Conservation (phyloP, 495 filamentous ascomycete genomes). For the Penicillium subrubescens region DNA sequence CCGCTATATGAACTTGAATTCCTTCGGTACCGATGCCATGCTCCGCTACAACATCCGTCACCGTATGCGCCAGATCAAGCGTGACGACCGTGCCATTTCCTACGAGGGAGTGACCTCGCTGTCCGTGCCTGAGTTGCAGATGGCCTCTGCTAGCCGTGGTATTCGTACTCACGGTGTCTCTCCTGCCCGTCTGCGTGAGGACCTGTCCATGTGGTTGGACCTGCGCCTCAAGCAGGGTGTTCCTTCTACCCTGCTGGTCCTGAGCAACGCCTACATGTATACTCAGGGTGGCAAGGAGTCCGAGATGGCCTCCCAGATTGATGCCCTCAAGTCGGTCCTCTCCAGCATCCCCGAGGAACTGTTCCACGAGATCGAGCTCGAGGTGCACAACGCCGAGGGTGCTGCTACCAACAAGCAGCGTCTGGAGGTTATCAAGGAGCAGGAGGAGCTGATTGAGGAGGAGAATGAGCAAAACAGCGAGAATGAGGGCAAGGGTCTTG, state of each 20-base stretch:
- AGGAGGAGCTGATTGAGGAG: slow-evolving; percentile 97
- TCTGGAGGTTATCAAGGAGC: slow-evolving; percentile 98
- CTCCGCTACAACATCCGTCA: slow-evolving; percentile 97
- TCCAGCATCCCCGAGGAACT: slow-evolving; percentile 96
- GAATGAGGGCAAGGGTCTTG: slow-evolving; percentile 58
- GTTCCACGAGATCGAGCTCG: slow-evolving; percentile 99
- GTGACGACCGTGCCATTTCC: slow-evolving; percentile 91
- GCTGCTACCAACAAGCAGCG: slow-evolving; percentile 98
- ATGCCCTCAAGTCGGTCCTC: slow-evolving; percentile 87
- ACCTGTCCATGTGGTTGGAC: slow-evolving; percentile 93
- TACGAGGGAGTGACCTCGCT: slow-evolving; percentile 94
- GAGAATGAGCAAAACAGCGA: slow-evolving; percentile 88
- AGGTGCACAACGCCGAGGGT: slow-evolving; percentile 95
- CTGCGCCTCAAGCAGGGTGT: slow-evolving; percentile 90
- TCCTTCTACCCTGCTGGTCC: slow-evolving; percentile 89
- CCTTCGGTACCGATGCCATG: slow-evolving; percentile 94
- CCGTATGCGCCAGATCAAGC: slow-evolving; percentile 98
- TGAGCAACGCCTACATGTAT: slow-evolving; percentile 98
- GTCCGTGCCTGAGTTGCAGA: slow-evolving; percentile 90
- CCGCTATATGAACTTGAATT: slow-evolving; percentile 96
- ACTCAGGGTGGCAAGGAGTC: slow-evolving; percentile 78
- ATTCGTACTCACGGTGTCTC: slow-evolving; percentile 90
- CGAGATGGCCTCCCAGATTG: slow-evolving; percentile 87
- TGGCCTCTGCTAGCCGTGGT: slow-evolving; percentile 85
- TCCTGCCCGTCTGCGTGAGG: slow-evolving; percentile 83